These are phyloP conservation scores for Phytophthora quininea DNA, from an alignment of 352 stramenopile species.

Conservation along the genomic window DNA sequence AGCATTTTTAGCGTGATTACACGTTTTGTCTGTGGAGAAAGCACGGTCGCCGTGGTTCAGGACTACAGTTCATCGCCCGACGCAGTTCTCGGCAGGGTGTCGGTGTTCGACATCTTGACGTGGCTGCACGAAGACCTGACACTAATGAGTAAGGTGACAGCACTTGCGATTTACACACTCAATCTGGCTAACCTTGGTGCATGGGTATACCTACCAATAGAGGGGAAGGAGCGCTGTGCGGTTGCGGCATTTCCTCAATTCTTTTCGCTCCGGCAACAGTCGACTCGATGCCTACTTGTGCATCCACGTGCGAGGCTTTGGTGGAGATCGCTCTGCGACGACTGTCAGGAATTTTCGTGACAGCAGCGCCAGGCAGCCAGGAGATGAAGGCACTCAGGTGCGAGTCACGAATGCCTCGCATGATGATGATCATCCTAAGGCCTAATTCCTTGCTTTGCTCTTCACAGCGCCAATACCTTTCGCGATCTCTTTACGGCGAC, in stretches of 20 bases:
- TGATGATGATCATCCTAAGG: background rate
- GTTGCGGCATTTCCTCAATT: slow-evolving; percentile 54
- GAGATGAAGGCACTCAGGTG: slow-evolving; percentile 28
- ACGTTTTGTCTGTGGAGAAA: slow-evolving; percentile 52
- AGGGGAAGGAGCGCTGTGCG: slow-evolving; percentile 38
- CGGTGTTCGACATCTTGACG: slow-evolving; percentile 47
- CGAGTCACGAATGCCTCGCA: background rate
- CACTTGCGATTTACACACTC: background rate
- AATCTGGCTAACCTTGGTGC: slow-evolving; percentile 3
- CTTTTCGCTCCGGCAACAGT: slow-evolving; percentile 49
- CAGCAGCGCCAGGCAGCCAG: slow-evolving; percentile 5
- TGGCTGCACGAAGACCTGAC: slow-evolving; percentile 68
- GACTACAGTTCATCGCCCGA: slow-evolving; percentile 21
- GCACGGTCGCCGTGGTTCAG: slow-evolving; percentile 45
- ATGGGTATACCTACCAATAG: slow-evolving; percentile 15
- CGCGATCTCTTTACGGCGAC: slow-evolving; percentile 38
- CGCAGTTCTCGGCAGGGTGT: slow-evolving; percentile 48
- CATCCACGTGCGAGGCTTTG: slow-evolving; percentile 44
- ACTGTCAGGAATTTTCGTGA: slow-evolving; percentile 38
- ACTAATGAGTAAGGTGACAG: slow-evolving; percentile 49
- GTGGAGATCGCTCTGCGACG: slow-evolving; percentile 35
- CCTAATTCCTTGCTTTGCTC: background rate
- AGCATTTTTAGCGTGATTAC: slow-evolving; percentile 63
- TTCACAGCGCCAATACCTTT: slow-evolving; percentile 23
- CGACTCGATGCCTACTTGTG: slow-evolving; percentile 8